Evolutionary conservation across 257 asterid genomes (phyloP).

Genomic region (Penstemon davidsonii): DNA sequence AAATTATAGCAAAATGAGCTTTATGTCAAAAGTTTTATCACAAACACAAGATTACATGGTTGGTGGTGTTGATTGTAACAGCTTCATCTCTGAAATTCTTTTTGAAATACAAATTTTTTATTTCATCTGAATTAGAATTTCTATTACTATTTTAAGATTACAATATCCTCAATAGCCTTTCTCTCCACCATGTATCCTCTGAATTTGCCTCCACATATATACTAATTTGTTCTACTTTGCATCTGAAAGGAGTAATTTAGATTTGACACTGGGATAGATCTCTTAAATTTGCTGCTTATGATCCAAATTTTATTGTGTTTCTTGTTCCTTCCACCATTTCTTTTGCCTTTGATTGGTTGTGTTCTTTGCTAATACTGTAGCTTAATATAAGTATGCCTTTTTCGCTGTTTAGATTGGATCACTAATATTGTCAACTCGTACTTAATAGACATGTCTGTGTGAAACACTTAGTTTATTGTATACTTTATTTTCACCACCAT

Average conservation of each 20-base stretch:
- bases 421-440: slow-evolving; percentile 7
- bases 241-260: neutral
- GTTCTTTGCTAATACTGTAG: slow-evolving; percentile 9
- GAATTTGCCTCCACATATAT: neutral
- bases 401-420: slow-evolving; percentile 2
- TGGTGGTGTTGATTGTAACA: neutral
- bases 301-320: slow-evolving; percentile 3
- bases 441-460: slow-evolving; percentile 12
- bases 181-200: slow-evolving; percentile 4
- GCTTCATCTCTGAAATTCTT: neutral
- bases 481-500: slow-evolving; percentile 28
- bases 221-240: no score
- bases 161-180: slow-evolving; percentile 1
- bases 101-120: neutral
- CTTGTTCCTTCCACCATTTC: slow-evolving; percentile 2
- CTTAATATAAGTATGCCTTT: slow-evolving; percentile 5
- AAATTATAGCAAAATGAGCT: neutral
- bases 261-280: slow-evolving; percentile 4
- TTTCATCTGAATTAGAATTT: neutral
- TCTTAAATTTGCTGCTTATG: neutral
- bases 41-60: neutral
- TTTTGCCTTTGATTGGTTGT: neutral
- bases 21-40: neutral
- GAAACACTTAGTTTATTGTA: slow-evolving; percentile 14
- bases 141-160: neutral